Evolutionary conservation across 2,329 filamentous ascomycete species (phyloP).

Genomic region (Pseudocercospora fuligena): DNA sequence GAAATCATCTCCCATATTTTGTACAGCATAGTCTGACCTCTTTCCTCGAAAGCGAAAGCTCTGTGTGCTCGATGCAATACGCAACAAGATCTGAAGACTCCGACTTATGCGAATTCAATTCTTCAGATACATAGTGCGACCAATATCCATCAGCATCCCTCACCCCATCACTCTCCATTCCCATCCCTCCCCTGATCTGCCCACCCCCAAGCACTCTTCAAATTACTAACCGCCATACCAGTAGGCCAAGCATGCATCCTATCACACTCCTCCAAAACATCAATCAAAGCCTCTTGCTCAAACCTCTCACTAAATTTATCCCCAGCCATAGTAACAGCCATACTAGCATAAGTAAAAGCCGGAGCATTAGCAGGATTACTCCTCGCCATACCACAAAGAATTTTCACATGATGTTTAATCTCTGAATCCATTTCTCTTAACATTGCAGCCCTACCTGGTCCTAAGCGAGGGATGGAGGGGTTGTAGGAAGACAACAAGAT

Average conservation of each 20-base stretch:
- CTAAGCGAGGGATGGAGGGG: conserved; percentile 58
- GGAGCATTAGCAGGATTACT: conserved; percentile 62
- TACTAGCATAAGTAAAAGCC: conserved; percentile 50
- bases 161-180: background rate
- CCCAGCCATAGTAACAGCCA: conserved; percentile 46
- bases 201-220: conserved; percentile 59
- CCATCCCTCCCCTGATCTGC: conserved; percentile 12
- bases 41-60: no score
- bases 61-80: no score
- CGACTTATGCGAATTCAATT: no score
- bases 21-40: no score
- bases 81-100: no score
- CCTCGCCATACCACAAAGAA: conserved; percentile 63
- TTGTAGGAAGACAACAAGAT: conserved; percentile 63
- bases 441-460: conserved; percentile 46
- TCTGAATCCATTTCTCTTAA: conserved; percentile 49
- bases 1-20: no score
- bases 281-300: conserved; percentile 57
- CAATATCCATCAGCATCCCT: background rate
- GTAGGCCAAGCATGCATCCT: conserved; percentile 60
- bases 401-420: conserved; percentile 55
- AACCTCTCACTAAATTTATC: conserved; percentile 54
- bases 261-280: conserved; percentile 55
- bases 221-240: conserved; percentile 51
- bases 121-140: no score